Base-by-base conservation (phyloP, 83 land plant genomes). In the Picea abies region DNA sequence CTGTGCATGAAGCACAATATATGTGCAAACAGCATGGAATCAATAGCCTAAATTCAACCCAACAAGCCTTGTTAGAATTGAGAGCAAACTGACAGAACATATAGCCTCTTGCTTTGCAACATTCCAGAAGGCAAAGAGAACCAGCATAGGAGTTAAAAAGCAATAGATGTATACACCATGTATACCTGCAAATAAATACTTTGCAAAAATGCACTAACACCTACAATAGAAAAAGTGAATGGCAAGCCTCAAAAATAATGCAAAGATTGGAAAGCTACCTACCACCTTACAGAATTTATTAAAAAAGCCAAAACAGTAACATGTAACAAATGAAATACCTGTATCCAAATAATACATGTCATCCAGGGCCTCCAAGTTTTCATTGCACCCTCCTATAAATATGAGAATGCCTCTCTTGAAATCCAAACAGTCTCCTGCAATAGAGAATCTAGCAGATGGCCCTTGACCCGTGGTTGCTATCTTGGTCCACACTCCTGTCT, bases 351-450 rank as follows among this genome's bases (percentile, higher is more conserved):
- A 95, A 80, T 92, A 95, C 92, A 97, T 93, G 67, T 97, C 98
- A 90, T 94, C 98, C 5, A 97, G 88, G 6, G 99, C 98, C 83
- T 97, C 99, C 82, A 97, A 89, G 76, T 86, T 85, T 79, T 90
- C 89, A 84, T 94, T 95, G 87, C 99, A 97, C 15, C 99, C 99
- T 60, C 99, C 99, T 25, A 93, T 76, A 76, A 95, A 92, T 20
- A 93, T 88, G 61, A 95, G 93, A 80, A 91, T 85, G 14, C 98
- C 98, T 62, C 63, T 84, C 69, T 79, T 77, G 23, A 81, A 44
- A 90, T 94, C 98, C 70, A 95, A 82, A 80, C 90, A 90, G 76
- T 97, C 99, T 52, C 97, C 99, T 68, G 99, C 98, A 67, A 94
- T 85, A 60, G 99, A 91, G 82, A 97, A 97, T 79, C 99, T 86